Evolutionary conservation across 345 rosid species (phyloP), one percentile per base, ranked within the genome.

Genomic region (Acer campestre): DNA sequence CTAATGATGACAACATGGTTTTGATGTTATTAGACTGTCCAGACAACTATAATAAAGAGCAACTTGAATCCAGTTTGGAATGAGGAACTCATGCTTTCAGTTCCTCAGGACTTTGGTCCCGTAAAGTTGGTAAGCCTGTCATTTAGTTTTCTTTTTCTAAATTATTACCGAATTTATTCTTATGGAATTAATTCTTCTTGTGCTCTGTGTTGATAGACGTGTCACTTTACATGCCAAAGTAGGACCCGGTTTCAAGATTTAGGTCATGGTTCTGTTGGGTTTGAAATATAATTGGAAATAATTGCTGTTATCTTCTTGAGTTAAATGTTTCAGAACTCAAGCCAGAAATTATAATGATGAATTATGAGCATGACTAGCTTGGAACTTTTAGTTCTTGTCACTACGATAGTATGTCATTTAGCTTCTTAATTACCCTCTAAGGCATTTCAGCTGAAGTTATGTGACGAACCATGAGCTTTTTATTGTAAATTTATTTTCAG

Each of bases 21-120:
- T 49, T 73, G 18, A 65, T 78, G 64, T 86, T 70, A 62, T 65
- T 74, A 93, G 97, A 88, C 87, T 55, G 91, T 67, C 78, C 91
- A 85, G 81, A 87, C 94, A 0, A 76, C 83, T 55, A 82, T 91
- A 38, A 23, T 86, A 56, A 86, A 76, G 73, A 91, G 93, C 86
- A 91, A 89, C 88, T 82, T 93, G 83, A 93, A 93, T 75, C 97
- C 97, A 29, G 84, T 88, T 10, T 93, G 97, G 97, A 86, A 93
- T 35, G 89, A 93, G 84, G 94, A 90, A 77, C 95, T 91, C 80
- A 88, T 89, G 91, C 87, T 93, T 64, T 90, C 95, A 3, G 93
- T 93, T 83, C 97, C 95, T 66, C 86, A 85, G 56, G 75, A 86
- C 31, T 89, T 63, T 58, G 91, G 91, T 61, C 82, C 90, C 38